A percentile compares a stretch with the other conserved stretches of the same genome.
Conservation (phyloP, 129 eudicot genomes). For the Calendula officinalis region DNA sequence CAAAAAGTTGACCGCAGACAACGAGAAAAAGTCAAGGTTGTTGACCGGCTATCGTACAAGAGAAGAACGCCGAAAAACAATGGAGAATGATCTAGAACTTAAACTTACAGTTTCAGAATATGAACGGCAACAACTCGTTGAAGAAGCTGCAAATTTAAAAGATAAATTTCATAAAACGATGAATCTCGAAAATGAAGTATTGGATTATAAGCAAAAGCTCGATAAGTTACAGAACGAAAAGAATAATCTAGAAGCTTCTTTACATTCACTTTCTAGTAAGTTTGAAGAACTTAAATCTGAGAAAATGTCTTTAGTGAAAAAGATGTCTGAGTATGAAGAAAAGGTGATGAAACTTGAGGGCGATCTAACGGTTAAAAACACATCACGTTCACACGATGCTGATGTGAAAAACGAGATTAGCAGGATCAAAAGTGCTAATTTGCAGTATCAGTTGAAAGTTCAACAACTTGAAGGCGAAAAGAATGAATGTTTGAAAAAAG, state of each 20-base stretch:
- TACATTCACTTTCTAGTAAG: slow-evolving; percentile 37
- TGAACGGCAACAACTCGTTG: slow-evolving; percentile 59
- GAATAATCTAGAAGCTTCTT: slow-evolving; percentile 48
- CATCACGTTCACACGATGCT: slow-evolving; percentile 28
- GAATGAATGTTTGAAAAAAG: slow-evolving; percentile 54
- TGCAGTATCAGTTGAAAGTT: slow-evolving; percentile 54
- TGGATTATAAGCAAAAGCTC: slow-evolving; percentile 41
- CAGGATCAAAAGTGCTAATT: slow-evolving; percentile 49
- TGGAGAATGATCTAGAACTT: slow-evolving; percentile 61
- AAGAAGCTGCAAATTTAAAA: slow-evolving; percentile 53
- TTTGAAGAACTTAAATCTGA: slow-evolving; percentile 52
- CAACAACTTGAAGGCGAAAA: slow-evolving; percentile 64
- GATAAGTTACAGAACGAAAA: slow-evolving; percentile 43
- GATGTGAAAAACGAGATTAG: slow-evolving; percentile 53
- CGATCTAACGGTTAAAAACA: slow-evolving; percentile 40
- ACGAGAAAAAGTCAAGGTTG: slow-evolving; percentile 45
- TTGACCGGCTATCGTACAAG: slow-evolving; percentile 47
- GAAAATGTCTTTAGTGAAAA: slow-evolving; percentile 34
- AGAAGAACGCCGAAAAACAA: slow-evolving; percentile 61
- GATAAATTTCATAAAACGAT: slow-evolving; percentile 44
- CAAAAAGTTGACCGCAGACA: slow-evolving; percentile 39
- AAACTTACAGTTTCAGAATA: slow-evolving; percentile 73
- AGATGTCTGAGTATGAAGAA: slow-evolving; percentile 59
- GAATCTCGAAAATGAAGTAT: slow-evolving; percentile 52
- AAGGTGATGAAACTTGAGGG: slow-evolving; percentile 49